Base-by-base conservation (phyloP, 768 basidiomycete species). In the Fistulinella prunicolor region DNA sequence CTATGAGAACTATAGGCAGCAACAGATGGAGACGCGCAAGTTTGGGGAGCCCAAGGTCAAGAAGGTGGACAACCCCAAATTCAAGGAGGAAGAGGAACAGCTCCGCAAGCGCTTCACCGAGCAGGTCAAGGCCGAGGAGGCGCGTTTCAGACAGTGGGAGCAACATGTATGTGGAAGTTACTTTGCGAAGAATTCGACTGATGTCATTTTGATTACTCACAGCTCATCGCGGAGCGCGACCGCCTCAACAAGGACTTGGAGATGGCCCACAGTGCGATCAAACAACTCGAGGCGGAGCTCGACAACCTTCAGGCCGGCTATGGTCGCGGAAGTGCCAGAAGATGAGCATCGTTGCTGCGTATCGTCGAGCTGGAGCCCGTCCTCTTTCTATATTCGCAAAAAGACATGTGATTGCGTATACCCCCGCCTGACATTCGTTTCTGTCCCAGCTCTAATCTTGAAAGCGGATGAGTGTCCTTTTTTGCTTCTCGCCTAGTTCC, bases 1-100 rank as follows among this genome's bases (percentile, higher is more conserved):
- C 70, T 99, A 98, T 68, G 96, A 99, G 76, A 89, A 90, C 68
- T 99, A 99, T 78, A 81, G 96, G 51, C 91, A 95, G 61, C 82
- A 91, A 57, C 96, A 98, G 74, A 98, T 99, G 96, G 96, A 99
- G 79, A 97, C 96, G 8, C 87, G 96, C 71, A 98, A 98, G 72
- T 95, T 94, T 57, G 96, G 94, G 57, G 96, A 98, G 69, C 85
- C 94, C 58, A 97, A 97, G 75, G 91, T 94, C 62, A 94, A 92
- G 82, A 97, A 97, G 75, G 78, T 91, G 57, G 94, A 99, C 73
- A 99, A 98, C 71, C 95, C 96, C 60, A 98, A 98, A 72, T 99
- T 95, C 85, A 94, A 94, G 77, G 96, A 98, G 69, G 96, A 99
- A 73, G 95, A 99, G 69, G 96, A 99, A 70, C 79, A 85, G 50